phyloP scores from a whole-genome alignment of 2,329 filamentous ascomycete species.

The Hawksworthiomyces lignivorus region DNA sequence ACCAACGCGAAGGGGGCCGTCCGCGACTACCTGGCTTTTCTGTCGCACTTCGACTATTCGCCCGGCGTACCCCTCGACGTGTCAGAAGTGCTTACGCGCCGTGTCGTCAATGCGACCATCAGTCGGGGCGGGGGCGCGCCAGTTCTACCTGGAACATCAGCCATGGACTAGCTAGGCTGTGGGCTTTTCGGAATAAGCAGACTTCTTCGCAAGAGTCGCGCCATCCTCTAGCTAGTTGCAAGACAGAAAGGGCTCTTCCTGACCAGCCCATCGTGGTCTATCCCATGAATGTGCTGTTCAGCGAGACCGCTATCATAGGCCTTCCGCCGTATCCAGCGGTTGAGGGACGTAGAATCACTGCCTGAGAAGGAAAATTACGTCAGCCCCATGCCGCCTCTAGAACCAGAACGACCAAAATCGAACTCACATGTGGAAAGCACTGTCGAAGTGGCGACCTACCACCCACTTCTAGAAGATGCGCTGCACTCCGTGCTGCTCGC shows the following conservation, averaged over 20 bases:
- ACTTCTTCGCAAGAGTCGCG: constrained; percentile 28
- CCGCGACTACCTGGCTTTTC: constrained; percentile 64
- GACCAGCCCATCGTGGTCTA: constrained; percentile 32
- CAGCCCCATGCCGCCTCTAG: too few species aligned
- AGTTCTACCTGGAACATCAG: neutral
- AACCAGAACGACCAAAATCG: too few species aligned
- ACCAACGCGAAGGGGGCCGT: constrained; percentile 68
- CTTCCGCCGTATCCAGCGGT: constrained; percentile 59
- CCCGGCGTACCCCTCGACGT: constrained; percentile 57
- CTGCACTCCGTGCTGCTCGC: constrained; percentile 71
- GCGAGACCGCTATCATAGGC: constrained; percentile 55
- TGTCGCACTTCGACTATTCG: constrained; percentile 71
- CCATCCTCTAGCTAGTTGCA: too few species aligned
- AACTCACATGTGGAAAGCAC: too few species aligned
- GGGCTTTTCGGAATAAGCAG: neutral
- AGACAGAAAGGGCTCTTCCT: too few species aligned
- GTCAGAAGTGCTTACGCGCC: constrained; percentile 46
- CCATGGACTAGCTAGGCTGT: neutral
- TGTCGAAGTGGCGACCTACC: constrained; percentile 65
- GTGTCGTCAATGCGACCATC: neutral
- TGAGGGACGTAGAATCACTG: too few species aligned
- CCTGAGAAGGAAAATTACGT: too few species aligned
- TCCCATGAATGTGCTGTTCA: constrained; percentile 58
- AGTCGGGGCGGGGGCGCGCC: neutral
- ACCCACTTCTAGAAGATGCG: constrained; percentile 71